Evolutionary conservation across 495 filamentous ascomycete genomes (phyloP), one percentile per base, ranked within the genome.

Genomic region (Durotheca rogersii): DNA sequence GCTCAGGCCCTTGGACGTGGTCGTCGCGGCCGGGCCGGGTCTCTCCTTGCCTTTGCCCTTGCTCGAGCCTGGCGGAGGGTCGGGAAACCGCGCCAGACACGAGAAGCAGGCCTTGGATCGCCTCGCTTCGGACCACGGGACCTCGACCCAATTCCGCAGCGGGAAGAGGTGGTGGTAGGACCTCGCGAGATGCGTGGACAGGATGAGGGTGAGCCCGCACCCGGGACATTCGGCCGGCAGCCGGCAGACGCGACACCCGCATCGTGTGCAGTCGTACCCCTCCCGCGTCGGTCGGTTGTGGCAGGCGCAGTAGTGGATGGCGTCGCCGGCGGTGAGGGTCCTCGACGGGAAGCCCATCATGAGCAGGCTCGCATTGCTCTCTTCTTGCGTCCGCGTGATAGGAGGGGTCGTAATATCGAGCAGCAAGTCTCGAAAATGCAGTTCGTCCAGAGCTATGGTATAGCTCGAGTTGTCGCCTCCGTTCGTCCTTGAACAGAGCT

Each of bases 281-380:
- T 90, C 90, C 23, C 84, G 78, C 7, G 80, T 88, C 15, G 90
- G 85, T 30, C 84, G 84, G 47, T 83, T 85, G 71, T 99, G 94
- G 63, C 93, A 98, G 20, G 91, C 90, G 62, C 93, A 98, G 37
- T 93, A 80, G 48, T 66, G 72, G 53, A 76, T 62, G n/a, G 81
- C 83, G 40, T 85, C 81, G 16, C 69, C 72, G 11, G 80, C 72
- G 45, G 89, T 88, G 39, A 90, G 81, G n/a, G 86, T 86, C 11
- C 93, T 82, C 35, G 86, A 91, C n/a, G 93, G 93, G 59, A 99
- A 99, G 3, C 93, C 94, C 94, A 97, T 97, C 87, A 90, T 94
- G 10, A 99, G 78, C 21, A 97, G 75, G 18, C 87, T 87, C 29
- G 86, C 85, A 35, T 82, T 78, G 50, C 76, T 80, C 58, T 84